phyloP scores from a whole-genome alignment of 768 basidiomycete species.

The Lentinula edodes region DNA sequence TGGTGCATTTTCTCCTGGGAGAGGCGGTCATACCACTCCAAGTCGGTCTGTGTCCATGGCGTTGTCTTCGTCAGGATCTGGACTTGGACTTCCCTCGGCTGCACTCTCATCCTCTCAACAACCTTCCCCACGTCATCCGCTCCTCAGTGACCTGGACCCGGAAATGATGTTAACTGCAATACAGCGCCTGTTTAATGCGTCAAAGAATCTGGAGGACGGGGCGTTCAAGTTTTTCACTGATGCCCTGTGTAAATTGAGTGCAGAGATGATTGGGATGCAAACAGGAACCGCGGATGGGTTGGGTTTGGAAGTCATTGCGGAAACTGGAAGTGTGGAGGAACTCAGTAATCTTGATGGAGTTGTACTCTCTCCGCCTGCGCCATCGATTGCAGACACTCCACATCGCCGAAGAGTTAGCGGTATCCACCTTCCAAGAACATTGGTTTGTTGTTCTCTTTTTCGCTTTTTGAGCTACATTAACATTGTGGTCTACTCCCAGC shows the following conservation, averaged over 20 bases:
- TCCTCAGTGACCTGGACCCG: slow-evolving; percentile 68
- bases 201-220: slow-evolving; percentile 74
- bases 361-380: slow-evolving; percentile 20
- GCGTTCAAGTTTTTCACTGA: slow-evolving; percentile 75
- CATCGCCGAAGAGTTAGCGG: slow-evolving; percentile 78
- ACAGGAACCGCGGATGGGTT: slow-evolving; percentile 29
- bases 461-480: background rate
- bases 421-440: slow-evolving; percentile 73
- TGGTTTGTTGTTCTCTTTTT: slow-evolving; percentile 41
- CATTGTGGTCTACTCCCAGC: slow-evolving; percentile 32
- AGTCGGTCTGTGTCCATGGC: slow-evolving; percentile 35
- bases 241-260: slow-evolving; percentile 80
- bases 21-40: slow-evolving; percentile 18
- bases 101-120: slow-evolving; percentile 10
- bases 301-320: slow-evolving; percentile 24
- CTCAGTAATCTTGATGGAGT: slow-evolving; percentile 33
- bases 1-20: slow-evolving; percentile 26
- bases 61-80: slow-evolving; percentile 10
- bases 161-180: slow-evolving; percentile 72
- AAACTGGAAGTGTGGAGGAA: slow-evolving; percentile 22
- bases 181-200: slow-evolving; percentile 81
- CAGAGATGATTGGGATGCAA: slow-evolving; percentile 92
- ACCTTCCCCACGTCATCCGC: slow-evolving; percentile 41
- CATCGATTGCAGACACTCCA: slow-evolving; percentile 35
- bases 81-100: background rate